Base-by-base conservation (phyloP, 305 asterid species). In the Rubia occidens region DNA sequence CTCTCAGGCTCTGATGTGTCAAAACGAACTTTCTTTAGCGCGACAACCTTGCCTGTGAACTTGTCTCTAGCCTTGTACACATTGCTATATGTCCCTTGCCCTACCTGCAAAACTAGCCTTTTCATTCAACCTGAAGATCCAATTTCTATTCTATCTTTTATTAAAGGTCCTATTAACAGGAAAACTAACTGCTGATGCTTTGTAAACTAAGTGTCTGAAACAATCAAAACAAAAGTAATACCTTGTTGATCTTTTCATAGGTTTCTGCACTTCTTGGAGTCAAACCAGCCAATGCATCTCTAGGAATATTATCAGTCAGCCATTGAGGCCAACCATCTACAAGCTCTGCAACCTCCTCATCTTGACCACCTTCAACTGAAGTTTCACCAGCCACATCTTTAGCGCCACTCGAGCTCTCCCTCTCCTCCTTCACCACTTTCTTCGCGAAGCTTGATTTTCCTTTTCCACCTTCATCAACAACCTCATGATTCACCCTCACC, bases 271-370 rank as follows among this genome's bases (percentile, higher is more conserved):
- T 85, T 77, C 80, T 86, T 0, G 91, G 89, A 60, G 83, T 85
- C 35, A 90, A 79, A 73, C 87, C 86, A 77, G 68, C 79, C 81
- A 90, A 72, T 59, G 80, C 95, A 58, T 85, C 78, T 21, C 18
- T 72, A 6, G 97, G 89, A 68, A 90, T 80, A 70, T 86, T 86
- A 47, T 86, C 87, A 62, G 71, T 78, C 3, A 90, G 77, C 97
- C 97, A 90, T 69, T 85, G 83, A 5, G 97, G 97, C 91, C 97
- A 88, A 2, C 90, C 97, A 73, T 88, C 84, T 9, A 87, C 88
- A 20, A 85, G 42, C 81, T 81, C 32, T 49, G 55, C 5, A 15
- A 2, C 71, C 89, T 56, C 21, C 56, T 79, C 81, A 47, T 82
- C 88, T 18, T 18, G 81, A 18, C 40, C 63, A 49, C 53, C 74